Conservation (phyloP, 116 monocot genomes). For the Iris pallida region DNA sequence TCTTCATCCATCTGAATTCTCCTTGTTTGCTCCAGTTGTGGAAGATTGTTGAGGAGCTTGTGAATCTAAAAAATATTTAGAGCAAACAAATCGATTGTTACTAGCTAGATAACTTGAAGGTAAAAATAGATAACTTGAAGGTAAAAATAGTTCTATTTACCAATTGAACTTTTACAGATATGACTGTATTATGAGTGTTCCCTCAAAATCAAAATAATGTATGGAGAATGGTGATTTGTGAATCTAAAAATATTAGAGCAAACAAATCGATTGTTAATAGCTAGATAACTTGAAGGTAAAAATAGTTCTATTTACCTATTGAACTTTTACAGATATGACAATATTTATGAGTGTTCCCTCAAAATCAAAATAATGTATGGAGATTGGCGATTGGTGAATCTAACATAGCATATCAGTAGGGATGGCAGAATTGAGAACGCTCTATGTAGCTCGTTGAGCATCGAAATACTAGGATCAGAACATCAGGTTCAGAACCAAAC, state of each 20-base stretch:
- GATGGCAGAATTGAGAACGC: too few relatives aligned
- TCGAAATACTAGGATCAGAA: too few relatives aligned
- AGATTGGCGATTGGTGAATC: neutral
- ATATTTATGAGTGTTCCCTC: neutral
- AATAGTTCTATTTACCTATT: too few relatives aligned
- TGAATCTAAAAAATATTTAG: too few relatives aligned
- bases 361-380: neutral
- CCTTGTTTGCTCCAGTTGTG: conserved; percentile 5
- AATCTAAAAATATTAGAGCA: too few relatives aligned
- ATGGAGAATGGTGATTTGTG: neutral
- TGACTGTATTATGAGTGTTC: neutral
- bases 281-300: too few relatives aligned
- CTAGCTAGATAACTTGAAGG: too few relatives aligned
- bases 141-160: too few relatives aligned
- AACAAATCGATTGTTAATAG: neutral
- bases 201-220: neutral
- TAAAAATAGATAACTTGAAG: too few relatives aligned
- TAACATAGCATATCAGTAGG: too few relatives aligned
- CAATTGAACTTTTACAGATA: neutral
- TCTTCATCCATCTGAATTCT: conserved; percentile 4
- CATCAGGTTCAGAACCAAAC: too few relatives aligned
- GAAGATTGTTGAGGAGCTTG: conserved; percentile 18
- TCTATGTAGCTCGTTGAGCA: too few relatives aligned
- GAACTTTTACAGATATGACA: neutral
- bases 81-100: neutral